These are phyloP conservation scores for Coleophoma cylindrospora DNA, from an alignment of 2,329 filamentous ascomycete species.

Conservation along the genomic window DNA sequence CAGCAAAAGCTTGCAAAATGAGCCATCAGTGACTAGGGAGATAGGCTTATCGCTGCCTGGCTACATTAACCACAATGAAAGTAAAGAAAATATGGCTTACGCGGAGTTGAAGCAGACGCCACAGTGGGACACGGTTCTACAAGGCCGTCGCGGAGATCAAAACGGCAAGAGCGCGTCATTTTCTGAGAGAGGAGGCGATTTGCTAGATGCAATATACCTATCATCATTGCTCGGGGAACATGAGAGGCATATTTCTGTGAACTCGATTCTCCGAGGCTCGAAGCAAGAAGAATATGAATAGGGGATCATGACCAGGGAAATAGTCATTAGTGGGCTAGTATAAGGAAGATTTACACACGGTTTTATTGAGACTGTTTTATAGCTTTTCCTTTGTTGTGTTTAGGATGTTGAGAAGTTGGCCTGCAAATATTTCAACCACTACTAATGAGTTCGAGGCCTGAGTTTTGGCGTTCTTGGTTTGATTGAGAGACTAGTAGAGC, in stretches of 20 bases:
- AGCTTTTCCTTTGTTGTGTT: neutral
- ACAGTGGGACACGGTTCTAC: neutral
- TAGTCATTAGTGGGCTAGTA: neutral
- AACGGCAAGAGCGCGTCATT: neutral
- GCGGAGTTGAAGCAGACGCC: neutral
- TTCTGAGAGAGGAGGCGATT: conserved; percentile 1
- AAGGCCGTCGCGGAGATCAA: neutral
- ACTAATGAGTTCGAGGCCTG: neutral
- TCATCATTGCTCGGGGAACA: neutral
- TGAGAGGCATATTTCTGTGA: neutral
- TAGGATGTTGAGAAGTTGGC: neutral
- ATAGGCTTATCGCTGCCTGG: neutral
- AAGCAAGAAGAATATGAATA: neutral
- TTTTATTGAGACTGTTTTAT: neutral
- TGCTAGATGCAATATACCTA: conserved; percentile 1
- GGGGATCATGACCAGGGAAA: neutral
- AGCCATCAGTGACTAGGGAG: neutral
- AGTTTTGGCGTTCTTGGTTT: neutral
- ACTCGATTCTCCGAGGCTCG: neutral
- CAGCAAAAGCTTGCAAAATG: neutral
- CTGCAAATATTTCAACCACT: neutral
- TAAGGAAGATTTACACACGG: neutral
- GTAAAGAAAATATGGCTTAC: neutral
- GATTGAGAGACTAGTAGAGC: neutral
- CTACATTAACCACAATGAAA: neutral